Conservation (phyloP, 768 basidiomycete genomes). For the Xerocomellus intermedius region DNA sequence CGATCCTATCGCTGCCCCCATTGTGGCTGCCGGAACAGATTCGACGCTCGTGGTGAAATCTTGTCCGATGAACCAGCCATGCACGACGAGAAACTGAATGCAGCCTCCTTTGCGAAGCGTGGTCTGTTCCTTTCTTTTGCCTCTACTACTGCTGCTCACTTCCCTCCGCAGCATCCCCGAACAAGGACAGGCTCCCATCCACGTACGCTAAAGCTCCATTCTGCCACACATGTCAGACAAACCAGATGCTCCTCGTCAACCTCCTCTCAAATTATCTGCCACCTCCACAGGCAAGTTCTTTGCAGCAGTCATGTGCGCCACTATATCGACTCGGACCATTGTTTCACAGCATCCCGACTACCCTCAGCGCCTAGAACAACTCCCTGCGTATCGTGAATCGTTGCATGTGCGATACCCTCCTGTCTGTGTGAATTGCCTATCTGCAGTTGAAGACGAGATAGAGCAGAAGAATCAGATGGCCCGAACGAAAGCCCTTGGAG, state of each 20-base stretch:
- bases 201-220: conserved; percentile 60
- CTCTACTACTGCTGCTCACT: not conserved
- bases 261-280: conserved; percentile 90
- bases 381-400: conserved; percentile 71
- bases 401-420: conserved; percentile 84
- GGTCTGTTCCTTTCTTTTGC: conserved; percentile 42
- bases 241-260: conserved; percentile 84
- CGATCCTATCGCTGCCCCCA: conserved; percentile 62
- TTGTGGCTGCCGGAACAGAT: conserved; percentile 76
- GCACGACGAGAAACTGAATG: conserved; percentile 76
- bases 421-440: conserved; percentile 73
- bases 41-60: conserved; percentile 70
- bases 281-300: conserved; percentile 56
- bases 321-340: not conserved
- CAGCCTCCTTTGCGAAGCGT: conserved; percentile 65
- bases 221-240: conserved; percentile 89
- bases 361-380: conserved; percentile 53
- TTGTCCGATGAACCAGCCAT: conserved; percentile 85
- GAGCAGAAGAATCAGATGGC: conserved; percentile 79
- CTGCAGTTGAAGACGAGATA: conserved; percentile 81
- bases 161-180: conserved; percentile 53
- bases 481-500: conserved; percentile 69
- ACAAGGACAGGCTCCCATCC: conserved; percentile 66
- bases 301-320: not conserved
- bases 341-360: conserved; percentile 70